Base-by-base conservation (phyloP, 305 asterid genomes). In the Coffea humblotiana region DNA sequence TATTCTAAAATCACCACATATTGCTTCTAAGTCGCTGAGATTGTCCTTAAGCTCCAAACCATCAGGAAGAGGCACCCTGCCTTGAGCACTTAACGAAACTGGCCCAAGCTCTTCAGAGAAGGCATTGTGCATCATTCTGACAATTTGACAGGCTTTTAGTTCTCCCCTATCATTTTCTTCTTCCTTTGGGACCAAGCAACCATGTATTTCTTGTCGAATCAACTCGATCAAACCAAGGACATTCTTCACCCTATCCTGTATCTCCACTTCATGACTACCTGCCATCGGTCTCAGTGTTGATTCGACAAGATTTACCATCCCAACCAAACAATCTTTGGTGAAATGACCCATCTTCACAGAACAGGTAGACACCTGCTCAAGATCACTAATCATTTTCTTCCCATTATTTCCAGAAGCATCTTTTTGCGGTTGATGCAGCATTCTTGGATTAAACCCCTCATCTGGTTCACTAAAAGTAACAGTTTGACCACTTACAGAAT, bases 21-120 rank as follows among this genome's bases (percentile, higher is more conserved):
- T 88, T 45, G 86, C 84, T 19, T 94, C 97, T 81, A 96, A 79
- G 79, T 92, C 98, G 76, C 85, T 72, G 63, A 96, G 97, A 87
- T 89, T 90, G 74, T 90, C 96, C 75, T 89, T 90, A 64, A 92
- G 92, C 71, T 82, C 89, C 79, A 92, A 86, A 67, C 95, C 97
- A 84, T 85, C 93, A 8, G 99, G 99, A 64, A 92, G 40, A 60
- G 90, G 89, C 66, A 96, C 93, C 89, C 89, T 92, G 79, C 87
- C 95, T 80, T 96, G 99, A 77, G 99, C 91, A 89, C 83, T 89
- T 68, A 80, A 71, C 69, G 97, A 85, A 85, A 94, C 91, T 47
- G 99, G 99, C 87, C 97, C 99, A 43, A 96, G 94, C 81, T 92
- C 97, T 85, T 96, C 97, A 0, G 92, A 87, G 75, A 94, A 91